Conservation (phyloP, 2,329 filamentous ascomycete species). For the Lasiodiplodia theobromae region DNA sequence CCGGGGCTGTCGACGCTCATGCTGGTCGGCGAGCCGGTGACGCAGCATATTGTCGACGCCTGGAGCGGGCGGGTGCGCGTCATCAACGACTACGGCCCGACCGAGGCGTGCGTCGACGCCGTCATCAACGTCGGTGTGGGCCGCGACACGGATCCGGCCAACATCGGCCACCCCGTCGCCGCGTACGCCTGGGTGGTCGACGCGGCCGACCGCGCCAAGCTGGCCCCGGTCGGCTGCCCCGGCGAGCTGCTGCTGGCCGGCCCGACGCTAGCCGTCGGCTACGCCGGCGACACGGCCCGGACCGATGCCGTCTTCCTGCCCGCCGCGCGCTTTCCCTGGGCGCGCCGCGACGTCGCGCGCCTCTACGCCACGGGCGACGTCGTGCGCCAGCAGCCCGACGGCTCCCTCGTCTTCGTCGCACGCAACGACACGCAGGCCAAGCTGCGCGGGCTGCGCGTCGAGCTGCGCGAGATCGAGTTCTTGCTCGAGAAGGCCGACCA, state of each 20-base stretch:
- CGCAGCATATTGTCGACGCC: not conserved
- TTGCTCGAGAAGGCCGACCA: conserved; percentile 40
- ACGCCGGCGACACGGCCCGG: conserved; percentile 42
- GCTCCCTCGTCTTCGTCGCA: conserved; percentile 46
- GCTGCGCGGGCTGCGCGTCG: conserved; percentile 54
- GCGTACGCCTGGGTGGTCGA: conserved; percentile 39
- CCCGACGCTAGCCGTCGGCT: conserved; percentile 43
- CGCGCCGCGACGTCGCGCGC: conserved; percentile 13
- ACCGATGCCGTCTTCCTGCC: conserved; percentile 39
- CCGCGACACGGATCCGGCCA: not conserved
- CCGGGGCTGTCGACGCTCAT: conserved; percentile 49
- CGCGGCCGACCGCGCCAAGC: conserved; percentile 26
- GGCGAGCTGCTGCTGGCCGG: conserved; percentile 46
- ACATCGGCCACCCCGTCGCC: not conserved
- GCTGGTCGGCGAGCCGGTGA: conserved; percentile 44
- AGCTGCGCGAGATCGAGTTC: conserved; percentile 56
- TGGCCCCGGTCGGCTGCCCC: conserved; percentile 40
- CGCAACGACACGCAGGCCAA: conserved; percentile 47
- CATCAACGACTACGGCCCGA: conserved; percentile 13
- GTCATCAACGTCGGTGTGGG: conserved; percentile 34
- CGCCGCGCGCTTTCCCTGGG: not conserved
- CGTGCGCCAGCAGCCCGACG: conserved; percentile 43
- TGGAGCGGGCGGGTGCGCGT: conserved; percentile 5
- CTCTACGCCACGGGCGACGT: conserved; percentile 47
- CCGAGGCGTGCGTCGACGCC: conserved; percentile 9